These are phyloP conservation scores for Papiliotrema nemorosa DNA, from an alignment of 1,284 basidiomycete species.

Conservation along the genomic window DNA sequence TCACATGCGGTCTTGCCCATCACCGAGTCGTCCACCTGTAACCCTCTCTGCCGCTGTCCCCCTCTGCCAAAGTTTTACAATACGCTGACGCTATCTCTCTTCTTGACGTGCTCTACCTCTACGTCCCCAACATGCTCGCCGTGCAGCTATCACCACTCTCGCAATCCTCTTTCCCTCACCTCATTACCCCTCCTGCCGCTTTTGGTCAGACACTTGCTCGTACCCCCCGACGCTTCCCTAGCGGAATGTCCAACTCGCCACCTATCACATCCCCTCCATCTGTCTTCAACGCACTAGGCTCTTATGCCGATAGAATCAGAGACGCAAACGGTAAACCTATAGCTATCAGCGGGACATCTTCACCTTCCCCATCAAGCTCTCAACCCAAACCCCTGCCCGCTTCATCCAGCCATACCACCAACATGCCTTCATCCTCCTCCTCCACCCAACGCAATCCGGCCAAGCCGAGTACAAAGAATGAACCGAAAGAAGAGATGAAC, in stretches of 20 bases:
- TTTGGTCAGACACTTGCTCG: not conserved
- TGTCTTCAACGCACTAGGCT: slow-evolving; percentile 45
- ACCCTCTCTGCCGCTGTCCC: not conserved
- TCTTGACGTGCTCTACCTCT: not conserved
- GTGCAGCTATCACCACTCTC: slow-evolving; percentile 17
- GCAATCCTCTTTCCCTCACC: slow-evolving; percentile 11
- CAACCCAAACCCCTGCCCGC: not conserved
- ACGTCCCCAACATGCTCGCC: slow-evolving; percentile 20
- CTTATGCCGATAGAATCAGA: slow-evolving; percentile 45
- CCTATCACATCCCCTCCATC: slow-evolving; percentile 14
- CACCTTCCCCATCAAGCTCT: slow-evolving; percentile 4
- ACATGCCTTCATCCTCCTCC: not conserved
- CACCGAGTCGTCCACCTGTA: not conserved
- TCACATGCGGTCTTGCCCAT: not conserved
- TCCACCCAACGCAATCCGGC: too few species aligned
- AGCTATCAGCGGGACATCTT: not conserved
- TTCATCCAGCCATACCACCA: not conserved
- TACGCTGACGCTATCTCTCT: slow-evolving; percentile 5
- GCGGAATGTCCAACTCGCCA: slow-evolving; percentile 16
- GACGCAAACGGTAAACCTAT: slow-evolving; percentile 18
- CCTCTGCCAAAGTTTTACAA: not conserved
- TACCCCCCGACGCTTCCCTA: too few species aligned
- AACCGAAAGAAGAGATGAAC: not conserved
- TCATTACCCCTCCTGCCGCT: slow-evolving; percentile 5
- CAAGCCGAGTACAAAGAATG: too few species aligned